Conservation (phyloP, 192 early-diverging fungal genomes). For the Rhizophagus clarus region DNA sequence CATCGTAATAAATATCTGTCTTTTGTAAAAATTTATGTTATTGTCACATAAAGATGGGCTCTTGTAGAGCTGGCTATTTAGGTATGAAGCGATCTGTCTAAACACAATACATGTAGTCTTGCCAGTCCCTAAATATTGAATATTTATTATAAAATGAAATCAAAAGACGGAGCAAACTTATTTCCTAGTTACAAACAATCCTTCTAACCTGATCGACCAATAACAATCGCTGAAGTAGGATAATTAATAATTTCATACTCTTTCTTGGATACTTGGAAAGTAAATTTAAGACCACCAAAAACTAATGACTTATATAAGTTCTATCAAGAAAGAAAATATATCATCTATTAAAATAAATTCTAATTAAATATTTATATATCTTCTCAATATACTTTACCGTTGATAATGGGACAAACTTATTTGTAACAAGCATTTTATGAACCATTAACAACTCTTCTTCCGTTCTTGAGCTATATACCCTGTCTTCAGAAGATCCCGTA, state of each 20-base stretch:
- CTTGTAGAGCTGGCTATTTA: neutral
- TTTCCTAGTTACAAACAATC: neutral
- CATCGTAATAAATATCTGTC: constrained; percentile 27
- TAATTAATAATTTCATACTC: constrained; percentile 25
- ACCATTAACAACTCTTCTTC: constrained; percentile 17
- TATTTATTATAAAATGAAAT: too few relatives aligned
- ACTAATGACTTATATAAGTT: constrained; percentile 21
- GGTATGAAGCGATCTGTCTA: constrained; percentile 8
- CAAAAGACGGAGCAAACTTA: neutral
- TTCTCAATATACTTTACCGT: constrained; percentile 1
- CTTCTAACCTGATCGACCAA: constrained; percentile 33
- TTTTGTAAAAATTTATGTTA: constrained; percentile 3
- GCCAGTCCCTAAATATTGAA: constrained; percentile 8
- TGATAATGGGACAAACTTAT: constrained; percentile 28
- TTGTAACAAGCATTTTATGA: constrained; percentile 28
- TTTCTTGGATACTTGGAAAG: constrained; percentile 20
- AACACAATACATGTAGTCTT: constrained; percentile 20
- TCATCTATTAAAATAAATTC: neutral
- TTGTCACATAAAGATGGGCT: neutral
- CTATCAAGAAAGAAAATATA: neutral
- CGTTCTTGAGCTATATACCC: neutral
- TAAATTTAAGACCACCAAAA: neutral
- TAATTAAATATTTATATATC: neutral
- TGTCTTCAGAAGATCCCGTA: neutral
- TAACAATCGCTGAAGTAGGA: constrained; percentile 17